Evolutionary conservation across 306 rosid genomes (phyloP).

Genomic region (Glycine soja): DNA sequence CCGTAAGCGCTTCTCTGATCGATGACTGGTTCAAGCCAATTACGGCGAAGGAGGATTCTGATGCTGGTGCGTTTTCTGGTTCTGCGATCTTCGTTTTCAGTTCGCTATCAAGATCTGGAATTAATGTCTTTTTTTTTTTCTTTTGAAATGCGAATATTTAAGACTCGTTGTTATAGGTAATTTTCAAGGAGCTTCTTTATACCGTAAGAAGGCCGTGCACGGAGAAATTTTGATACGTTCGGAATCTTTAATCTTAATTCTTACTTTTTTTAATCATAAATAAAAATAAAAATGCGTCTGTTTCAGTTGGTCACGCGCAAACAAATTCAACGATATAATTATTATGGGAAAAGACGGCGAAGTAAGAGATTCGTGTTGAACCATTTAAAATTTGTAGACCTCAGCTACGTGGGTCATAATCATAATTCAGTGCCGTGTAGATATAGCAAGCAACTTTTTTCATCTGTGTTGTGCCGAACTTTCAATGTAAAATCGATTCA

Average conservation of each 20-base stretch:
- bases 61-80: conserved; percentile 58
- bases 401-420: conserved; percentile 37
- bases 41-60: conserved; percentile 52
- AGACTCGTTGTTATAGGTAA: background rate
- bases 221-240: conserved; percentile 11
- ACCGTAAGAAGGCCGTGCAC: conserved; percentile 10
- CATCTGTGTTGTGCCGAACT: conserved; percentile 21
- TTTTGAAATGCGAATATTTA: conserved; percentile 10
- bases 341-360: conserved; percentile 22
- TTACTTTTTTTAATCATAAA: background rate
- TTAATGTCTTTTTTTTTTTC: conserved; percentile 2
- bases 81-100: conserved; percentile 39
- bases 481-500: conserved; percentile 37
- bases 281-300: background rate
- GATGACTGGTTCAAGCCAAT: conserved; percentile 47
- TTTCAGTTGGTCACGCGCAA: background rate
- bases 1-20: conserved; percentile 25
- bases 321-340: conserved; percentile 36
- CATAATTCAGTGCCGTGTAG: conserved; percentile 21
- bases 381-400: conserved; percentile 35
- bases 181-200: conserved; percentile 34
- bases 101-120: conserved; percentile 39
- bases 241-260: conserved; percentile 13
- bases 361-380: conserved; percentile 36
- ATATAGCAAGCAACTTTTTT: conserved; percentile 6